These are phyloP conservation scores for Fusarium sp. DNA, from an alignment of 2,329 filamentous ascomycete species.

Conservation along the genomic window DNA sequence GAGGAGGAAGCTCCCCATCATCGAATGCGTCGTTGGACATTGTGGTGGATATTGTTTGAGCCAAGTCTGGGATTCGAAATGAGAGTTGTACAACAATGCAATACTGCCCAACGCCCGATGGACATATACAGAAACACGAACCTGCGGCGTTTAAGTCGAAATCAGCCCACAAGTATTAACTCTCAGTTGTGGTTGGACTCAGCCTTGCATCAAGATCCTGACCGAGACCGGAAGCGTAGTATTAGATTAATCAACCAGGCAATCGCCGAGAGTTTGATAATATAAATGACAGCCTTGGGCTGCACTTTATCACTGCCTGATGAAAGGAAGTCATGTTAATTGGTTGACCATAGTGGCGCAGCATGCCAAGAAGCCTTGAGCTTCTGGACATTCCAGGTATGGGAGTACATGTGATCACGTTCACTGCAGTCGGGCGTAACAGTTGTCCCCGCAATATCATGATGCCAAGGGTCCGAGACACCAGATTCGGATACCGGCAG, in stretches of 20 bases:
- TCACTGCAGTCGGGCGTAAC: slow-evolving; percentile 22
- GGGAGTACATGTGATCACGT: slow-evolving; percentile 1
- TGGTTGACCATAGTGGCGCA: slow-evolving; percentile 22
- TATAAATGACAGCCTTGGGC: slow-evolving; percentile 14
- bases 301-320: slow-evolving; percentile 18
- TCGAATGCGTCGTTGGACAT: slow-evolving; percentile 31
- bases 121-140: slow-evolving; percentile 3
- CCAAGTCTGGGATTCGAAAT: slow-evolving; percentile 1
- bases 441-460: slow-evolving; percentile 6
- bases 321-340: neutral
- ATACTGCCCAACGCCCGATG: slow-evolving; percentile 19
- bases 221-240: neutral
- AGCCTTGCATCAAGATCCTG: slow-evolving; percentile 25
- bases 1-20: slow-evolving; percentile 42
- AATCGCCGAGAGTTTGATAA: slow-evolving; percentile 7
- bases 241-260: slow-evolving; percentile 2
- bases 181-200: slow-evolving; percentile 11
- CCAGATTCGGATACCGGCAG: slow-evolving; percentile 33
- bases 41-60: neutral
- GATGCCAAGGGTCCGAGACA: slow-evolving; percentile 8
- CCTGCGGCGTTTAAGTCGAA: neutral
- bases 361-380: slow-evolving; percentile 17
- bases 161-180: slow-evolving; percentile 21
- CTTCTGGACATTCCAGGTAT: slow-evolving; percentile 4
- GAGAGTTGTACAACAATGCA: neutral